phyloP scores from a whole-genome alignment of 768 basidiomycete genomes.

The Termitomyces titanicus region DNA sequence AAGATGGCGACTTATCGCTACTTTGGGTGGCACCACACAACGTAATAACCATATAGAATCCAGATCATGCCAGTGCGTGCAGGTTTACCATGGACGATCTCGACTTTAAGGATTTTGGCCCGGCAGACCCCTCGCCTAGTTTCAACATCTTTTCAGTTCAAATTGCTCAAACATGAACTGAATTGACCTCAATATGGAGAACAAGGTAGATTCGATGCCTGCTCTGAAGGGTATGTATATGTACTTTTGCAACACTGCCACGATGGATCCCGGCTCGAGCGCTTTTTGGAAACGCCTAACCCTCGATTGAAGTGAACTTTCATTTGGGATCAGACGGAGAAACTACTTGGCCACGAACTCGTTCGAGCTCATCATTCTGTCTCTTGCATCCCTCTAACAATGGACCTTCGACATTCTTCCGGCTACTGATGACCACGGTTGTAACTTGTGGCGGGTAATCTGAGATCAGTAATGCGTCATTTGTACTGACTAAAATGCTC shows the following conservation, averaged over 20 bases:
- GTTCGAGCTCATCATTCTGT: slow-evolving; percentile 29
- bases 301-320: slow-evolving; percentile 15
- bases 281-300: slow-evolving; percentile 4
- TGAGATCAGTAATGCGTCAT: background rate
- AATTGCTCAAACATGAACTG: background rate
- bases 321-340: slow-evolving; percentile 39
- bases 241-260: background rate
- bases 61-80: slow-evolving; percentile 3
- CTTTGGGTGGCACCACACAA: slow-evolving; percentile 14
- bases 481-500: background rate
- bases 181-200: background rate
- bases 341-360: slow-evolving; percentile 34
- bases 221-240: background rate
- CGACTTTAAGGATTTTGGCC: no score
- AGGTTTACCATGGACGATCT: slow-evolving; percentile 5
- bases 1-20: slow-evolving; percentile 14
- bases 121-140: no score
- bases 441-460: slow-evolving; percentile 9
- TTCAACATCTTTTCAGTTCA: background rate
- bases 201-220: slow-evolving; percentile 1
- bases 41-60: slow-evolving; percentile 7
- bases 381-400: slow-evolving; percentile 31
- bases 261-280: slow-evolving; percentile 20
- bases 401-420: slow-evolving; percentile 32
- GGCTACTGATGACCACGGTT: slow-evolving; percentile 4